Percentiles rank a stretch among this genome's conserved stretches.
These are phyloP conservation scores for Vigna reflexopilosa DNA, from an alignment of 306 rosid species.

Conservation along the genomic window DNA sequence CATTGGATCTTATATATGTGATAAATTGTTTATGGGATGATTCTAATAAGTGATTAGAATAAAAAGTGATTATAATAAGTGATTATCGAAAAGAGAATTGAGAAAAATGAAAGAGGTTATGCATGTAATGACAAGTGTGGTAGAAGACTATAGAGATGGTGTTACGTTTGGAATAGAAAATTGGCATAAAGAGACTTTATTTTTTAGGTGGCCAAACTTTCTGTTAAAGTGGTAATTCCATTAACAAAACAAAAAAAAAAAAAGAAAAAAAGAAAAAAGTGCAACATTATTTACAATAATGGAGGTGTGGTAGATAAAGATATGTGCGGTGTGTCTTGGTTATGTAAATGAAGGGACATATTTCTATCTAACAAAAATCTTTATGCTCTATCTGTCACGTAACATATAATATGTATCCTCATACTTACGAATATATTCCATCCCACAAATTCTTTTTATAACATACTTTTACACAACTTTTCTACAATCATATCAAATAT, in stretches of 20 bases:
- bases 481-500: too few species aligned
- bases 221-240: slow-evolving; percentile 48
- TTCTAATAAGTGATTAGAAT: background rate
- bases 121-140: slow-evolving; percentile 42
- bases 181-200: slow-evolving; percentile 45
- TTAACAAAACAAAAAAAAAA: slow-evolving; percentile 20
- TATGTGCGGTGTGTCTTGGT: slow-evolving; percentile 39
- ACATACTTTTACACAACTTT: background rate
- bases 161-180: slow-evolving; percentile 45
- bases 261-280: background rate
- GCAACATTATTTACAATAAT: slow-evolving; percentile 37
- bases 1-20: slow-evolving; percentile 18
- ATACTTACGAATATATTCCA: slow-evolving; percentile 63
- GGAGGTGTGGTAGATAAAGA: slow-evolving; percentile 42
- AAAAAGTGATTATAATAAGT: background rate
- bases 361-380: slow-evolving; percentile 33
- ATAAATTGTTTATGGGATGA: background rate
- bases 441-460: slow-evolving; percentile 5
- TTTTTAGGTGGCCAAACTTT: slow-evolving; percentile 59
- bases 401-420: slow-evolving; percentile 18
- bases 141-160: background rate
- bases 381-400: slow-evolving; percentile 43
- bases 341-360: slow-evolving; percentile 51
- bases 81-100: slow-evolving; percentile 10
- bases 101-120: slow-evolving; percentile 38